Evolutionary conservation across 1,284 basidiomycete species (phyloP).

Genomic region (Neotropicomus parvogracilis): DNA sequence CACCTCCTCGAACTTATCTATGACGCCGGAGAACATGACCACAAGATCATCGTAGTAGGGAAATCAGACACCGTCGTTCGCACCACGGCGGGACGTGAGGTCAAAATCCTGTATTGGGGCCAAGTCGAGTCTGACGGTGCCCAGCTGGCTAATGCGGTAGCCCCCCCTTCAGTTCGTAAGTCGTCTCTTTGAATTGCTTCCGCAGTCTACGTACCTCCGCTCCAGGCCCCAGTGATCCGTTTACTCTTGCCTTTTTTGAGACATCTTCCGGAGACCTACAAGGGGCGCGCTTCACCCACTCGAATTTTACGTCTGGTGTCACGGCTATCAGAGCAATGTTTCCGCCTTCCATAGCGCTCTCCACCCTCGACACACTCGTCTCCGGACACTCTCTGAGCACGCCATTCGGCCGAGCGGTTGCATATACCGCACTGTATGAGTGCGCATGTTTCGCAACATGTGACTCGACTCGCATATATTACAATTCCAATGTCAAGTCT

Average conservation of each 20-base stretch:
- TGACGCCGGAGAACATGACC: slow-evolving; percentile 50
- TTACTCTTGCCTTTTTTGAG: slow-evolving; percentile 64
- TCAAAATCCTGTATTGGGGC: slow-evolving; percentile 56
- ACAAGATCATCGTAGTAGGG: slow-evolving; percentile 67
- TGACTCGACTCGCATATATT: slow-evolving; percentile 51
- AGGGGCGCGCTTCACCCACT: slow-evolving; percentile 67
- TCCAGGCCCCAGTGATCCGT: slow-evolving; percentile 57
- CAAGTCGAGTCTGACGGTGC: slow-evolving; percentile 65
- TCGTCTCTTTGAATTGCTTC: background rate
- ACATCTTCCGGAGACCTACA: slow-evolving; percentile 50
- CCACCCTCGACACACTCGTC: slow-evolving; percentile 65
- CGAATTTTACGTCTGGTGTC: slow-evolving; percentile 78
- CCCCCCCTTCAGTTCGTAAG: slow-evolving; percentile 22
- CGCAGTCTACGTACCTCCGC: slow-evolving; percentile 1
- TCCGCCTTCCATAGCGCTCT: slow-evolving; percentile 57
- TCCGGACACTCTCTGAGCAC: slow-evolving; percentile 70
- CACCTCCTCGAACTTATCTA: slow-evolving; percentile 65
- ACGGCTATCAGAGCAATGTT: slow-evolving; percentile 64
- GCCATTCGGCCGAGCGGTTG: slow-evolving; percentile 67
- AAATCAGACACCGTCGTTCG: slow-evolving; percentile 42
- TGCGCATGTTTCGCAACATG: slow-evolving; percentile 67
- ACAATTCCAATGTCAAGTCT: slow-evolving; percentile 14
- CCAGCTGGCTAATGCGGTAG: slow-evolving; percentile 23
- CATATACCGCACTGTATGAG: slow-evolving; percentile 72
- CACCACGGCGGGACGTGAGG: slow-evolving; percentile 44